Base-by-base conservation (phyloP, 495 filamentous ascomycete genomes). In the Aspergillus bertholletiae region DNA sequence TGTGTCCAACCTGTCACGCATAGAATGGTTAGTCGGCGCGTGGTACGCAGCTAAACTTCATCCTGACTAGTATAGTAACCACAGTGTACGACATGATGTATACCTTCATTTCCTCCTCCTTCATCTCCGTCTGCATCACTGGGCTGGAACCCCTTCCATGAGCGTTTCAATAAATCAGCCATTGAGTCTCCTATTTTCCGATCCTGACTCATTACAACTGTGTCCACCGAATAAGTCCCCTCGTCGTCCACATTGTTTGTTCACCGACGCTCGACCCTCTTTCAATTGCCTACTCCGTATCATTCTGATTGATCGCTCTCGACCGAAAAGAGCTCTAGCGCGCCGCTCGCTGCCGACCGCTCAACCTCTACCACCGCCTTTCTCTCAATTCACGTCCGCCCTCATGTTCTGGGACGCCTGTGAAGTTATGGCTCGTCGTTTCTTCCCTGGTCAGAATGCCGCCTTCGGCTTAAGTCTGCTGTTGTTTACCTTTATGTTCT, bases 401-500 rank as follows among this genome's bases (percentile, higher is more conserved):
- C 37, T 9, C 17, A 56, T 46, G 55, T 46, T 61, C 34, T 21
- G 54, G 1, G 26, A 56, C 3, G 32, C 47, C 13, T 41, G 68
- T 24, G 66, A 69, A 15, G 56, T 63, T 46, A 72, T 75, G 68
- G 64, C 64, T 11, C 68, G 66, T 28, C 67, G 61, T 24, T 53
- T 70, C 26, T 61, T 72, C 28, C 64, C 54, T 41, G 65, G 63
- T 27, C 66, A 70, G 15, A 65, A 62, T 48, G 43, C 64, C 40
- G 65, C 68, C 51, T 58, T 75, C 17, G 71, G 73, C 17, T 46
- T 75, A 47, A 74, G 70, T 35, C 12, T 72, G 1, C 51, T 75
- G 24, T 62, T 75, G 7, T 75, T 75, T 34, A 65, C 62, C 7
- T 75, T 74, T 41, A 70, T 71, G 63, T 78, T 74, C 17, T 34